Evolutionary conservation across 2,329 filamentous ascomycete species (phyloP).

Genomic region (Aspergillaceae sp.): DNA sequence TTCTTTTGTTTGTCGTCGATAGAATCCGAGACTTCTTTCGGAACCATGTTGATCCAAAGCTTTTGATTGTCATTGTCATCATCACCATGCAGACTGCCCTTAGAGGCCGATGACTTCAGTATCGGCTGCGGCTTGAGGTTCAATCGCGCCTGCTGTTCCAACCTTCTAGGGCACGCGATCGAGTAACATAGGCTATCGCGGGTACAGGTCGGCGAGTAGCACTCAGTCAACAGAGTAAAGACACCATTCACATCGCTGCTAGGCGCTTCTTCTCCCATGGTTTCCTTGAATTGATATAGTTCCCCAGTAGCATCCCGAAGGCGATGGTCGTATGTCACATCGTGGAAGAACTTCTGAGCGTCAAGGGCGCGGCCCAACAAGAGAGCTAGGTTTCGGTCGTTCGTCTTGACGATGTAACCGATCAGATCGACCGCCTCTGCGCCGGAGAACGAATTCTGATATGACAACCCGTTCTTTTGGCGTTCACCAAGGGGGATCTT

Average conservation of each 20-base stretch:
- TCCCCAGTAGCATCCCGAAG: slow-evolving; percentile 88
- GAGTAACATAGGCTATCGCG: slow-evolving; percentile 94
- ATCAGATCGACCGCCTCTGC: slow-evolving; percentile 93
- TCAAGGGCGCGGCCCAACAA: slow-evolving; percentile 85
- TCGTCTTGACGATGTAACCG: slow-evolving; percentile 93
- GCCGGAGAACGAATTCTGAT: slow-evolving; percentile 94
- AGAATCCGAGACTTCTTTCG: slow-evolving; percentile 85
- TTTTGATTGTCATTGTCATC: slow-evolving; percentile 94
- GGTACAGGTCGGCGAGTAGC: slow-evolving; percentile 95
- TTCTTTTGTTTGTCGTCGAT: slow-evolving; percentile 91
- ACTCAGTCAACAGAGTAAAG: slow-evolving; percentile 91
- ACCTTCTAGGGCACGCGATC: slow-evolving; percentile 83
- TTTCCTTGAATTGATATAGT: slow-evolving; percentile 95
- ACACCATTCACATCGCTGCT: slow-evolving; percentile 80
- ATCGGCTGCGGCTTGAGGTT: slow-evolving; percentile 91
- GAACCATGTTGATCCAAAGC: slow-evolving; percentile 97
- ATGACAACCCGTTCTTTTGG: slow-evolving; percentile 92
- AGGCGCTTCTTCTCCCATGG: slow-evolving; percentile 65
- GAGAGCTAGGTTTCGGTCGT: slow-evolving; percentile 85
- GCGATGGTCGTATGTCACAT: slow-evolving; percentile 95
- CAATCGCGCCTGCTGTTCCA: slow-evolving; percentile 89
- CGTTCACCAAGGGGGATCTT: slow-evolving; percentile 78
- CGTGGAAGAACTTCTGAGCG: slow-evolving; percentile 98
- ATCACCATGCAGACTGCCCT: slow-evolving; percentile 64
- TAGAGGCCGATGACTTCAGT: slow-evolving; percentile 62